These are phyloP conservation scores for Phytophthora fragariaefolia DNA, from an alignment of 352 stramenopile genomes.

Conservation along the genomic window DNA sequence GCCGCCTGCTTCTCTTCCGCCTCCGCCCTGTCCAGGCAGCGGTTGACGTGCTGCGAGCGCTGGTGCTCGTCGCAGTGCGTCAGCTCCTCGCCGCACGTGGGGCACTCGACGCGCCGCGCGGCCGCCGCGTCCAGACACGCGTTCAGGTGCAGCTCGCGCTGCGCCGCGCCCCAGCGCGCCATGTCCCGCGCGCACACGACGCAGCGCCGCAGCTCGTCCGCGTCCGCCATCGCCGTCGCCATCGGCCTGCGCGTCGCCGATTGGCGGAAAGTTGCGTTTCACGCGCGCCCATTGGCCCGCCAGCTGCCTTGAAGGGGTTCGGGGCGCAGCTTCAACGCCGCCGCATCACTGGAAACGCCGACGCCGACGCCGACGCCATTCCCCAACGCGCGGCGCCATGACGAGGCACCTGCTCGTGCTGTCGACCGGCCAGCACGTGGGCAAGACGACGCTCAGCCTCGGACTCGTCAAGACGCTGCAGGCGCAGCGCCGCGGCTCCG, in stretches of 20 bases:
- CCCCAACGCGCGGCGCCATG: constrained; percentile 29
- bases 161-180: constrained; percentile 49
- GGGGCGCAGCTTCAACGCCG: constrained; percentile 10
- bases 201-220: constrained; percentile 43
- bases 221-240: not conserved
- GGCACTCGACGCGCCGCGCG: constrained; percentile 53
- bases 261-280: constrained; percentile 15
- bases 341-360: constrained; percentile 29
- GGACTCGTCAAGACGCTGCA: constrained; percentile 95
- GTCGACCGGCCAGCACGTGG: constrained; percentile 96
- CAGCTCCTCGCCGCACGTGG: constrained; percentile 60
- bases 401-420: constrained; percentile 85
- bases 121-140: constrained; percentile 64
- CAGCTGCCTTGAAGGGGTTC: not conserved
- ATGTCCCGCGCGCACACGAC: constrained; percentile 72
- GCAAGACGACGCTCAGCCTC: constrained; percentile 97
- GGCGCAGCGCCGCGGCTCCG: constrained; percentile 81
- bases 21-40: constrained; percentile 58
- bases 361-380: not conserved
- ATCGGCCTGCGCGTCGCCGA: not conserved
- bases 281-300: not conserved
- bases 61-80: constrained; percentile 73
- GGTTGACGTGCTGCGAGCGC: constrained; percentile 71
- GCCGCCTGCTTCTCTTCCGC: not conserved
- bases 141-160: constrained; percentile 76